Conservation (phyloP, 2,329 filamentous ascomycete genomes). For the Gaeumannomyces tritici region DNA sequence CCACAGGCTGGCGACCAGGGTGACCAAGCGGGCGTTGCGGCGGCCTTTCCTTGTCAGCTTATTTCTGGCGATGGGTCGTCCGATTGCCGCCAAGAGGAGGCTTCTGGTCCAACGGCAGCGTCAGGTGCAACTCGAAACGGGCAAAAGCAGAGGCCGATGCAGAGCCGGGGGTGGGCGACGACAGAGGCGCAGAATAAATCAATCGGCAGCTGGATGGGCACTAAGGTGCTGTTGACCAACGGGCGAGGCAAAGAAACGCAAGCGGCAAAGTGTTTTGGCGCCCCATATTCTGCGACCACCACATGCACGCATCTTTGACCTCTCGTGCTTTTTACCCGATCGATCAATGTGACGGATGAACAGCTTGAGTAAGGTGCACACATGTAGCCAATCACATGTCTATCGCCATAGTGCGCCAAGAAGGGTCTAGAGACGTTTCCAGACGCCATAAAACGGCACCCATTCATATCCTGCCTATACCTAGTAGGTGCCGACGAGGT, state of each 20-base stretch:
- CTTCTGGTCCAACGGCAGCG: not conserved
- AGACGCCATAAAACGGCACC: rapidly evolving
- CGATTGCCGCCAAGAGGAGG: no score
- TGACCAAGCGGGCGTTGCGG: not conserved
- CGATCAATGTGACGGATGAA: not conserved
- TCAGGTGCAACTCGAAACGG: not conserved
- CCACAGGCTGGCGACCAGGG: no score
- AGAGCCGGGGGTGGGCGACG: not conserved
- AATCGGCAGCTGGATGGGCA: not conserved
- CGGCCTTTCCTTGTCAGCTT: not conserved
- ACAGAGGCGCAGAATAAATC: not conserved
- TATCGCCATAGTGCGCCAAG: not conserved
- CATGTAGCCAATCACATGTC: not conserved
- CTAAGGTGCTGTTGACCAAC: not conserved
- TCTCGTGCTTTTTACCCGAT: no score
- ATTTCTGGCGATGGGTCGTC: not conserved
- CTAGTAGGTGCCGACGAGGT: not conserved
- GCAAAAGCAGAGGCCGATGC: not conserved
- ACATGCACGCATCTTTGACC: not conserved
- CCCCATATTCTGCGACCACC: not conserved
- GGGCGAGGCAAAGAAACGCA: not conserved
- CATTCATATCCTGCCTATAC: not conserved
- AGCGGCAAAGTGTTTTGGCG: not conserved
- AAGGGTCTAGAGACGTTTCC: not conserved
- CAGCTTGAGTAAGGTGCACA: not conserved